Conservation (phyloP, 192 early-diverging fungal genomes). For the Rhizophagus prolifer region DNA sequence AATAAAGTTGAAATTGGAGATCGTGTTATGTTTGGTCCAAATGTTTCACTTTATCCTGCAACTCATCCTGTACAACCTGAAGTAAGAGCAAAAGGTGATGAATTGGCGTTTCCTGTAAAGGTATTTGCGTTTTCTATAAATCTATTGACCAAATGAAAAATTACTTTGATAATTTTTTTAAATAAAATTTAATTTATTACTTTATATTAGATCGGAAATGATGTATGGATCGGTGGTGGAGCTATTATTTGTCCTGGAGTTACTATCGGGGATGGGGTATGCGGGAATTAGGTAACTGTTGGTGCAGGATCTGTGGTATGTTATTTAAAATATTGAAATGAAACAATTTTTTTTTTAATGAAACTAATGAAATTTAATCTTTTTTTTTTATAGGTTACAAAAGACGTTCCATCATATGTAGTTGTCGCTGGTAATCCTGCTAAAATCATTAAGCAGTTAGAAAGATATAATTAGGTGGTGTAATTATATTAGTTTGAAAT, state of each 20-base stretch:
- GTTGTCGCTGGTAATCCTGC: constrained; percentile 90
- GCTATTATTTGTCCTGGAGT: constrained; percentile 81
- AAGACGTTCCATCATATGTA: constrained; percentile 74
- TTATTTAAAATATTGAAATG: background rate
- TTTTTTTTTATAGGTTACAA: constrained; percentile 60
- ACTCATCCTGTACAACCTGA: constrained; percentile 69
- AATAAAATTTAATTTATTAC: background rate
- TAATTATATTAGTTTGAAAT: too few relatives aligned
- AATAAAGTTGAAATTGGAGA: constrained; percentile 73
- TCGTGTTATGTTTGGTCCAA: constrained; percentile 70
- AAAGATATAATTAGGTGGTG: too few relatives aligned
- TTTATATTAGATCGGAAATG: constrained; percentile 65
- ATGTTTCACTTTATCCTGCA: constrained; percentile 74
- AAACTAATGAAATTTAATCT: background rate
- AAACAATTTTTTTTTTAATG: background rate
- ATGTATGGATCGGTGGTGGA: constrained; percentile 88
- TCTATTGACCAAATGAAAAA: background rate
- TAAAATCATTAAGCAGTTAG: constrained; percentile 55
- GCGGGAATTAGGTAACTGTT: constrained; percentile 42
- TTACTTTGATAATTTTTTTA: background rate
- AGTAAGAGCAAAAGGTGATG: constrained; percentile 39
- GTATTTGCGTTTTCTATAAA: constrained; percentile 42
- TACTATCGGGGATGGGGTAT: constrained; percentile 78
- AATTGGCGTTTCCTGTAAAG: constrained; percentile 47
- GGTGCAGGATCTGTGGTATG: constrained; percentile 79